Percentiles rank a stretch among this genome's conserved stretches.
Evolutionary conservation across 208 protist genomes (phyloP).

Genomic region (Acanthamoeba culbertsoni): DNA sequence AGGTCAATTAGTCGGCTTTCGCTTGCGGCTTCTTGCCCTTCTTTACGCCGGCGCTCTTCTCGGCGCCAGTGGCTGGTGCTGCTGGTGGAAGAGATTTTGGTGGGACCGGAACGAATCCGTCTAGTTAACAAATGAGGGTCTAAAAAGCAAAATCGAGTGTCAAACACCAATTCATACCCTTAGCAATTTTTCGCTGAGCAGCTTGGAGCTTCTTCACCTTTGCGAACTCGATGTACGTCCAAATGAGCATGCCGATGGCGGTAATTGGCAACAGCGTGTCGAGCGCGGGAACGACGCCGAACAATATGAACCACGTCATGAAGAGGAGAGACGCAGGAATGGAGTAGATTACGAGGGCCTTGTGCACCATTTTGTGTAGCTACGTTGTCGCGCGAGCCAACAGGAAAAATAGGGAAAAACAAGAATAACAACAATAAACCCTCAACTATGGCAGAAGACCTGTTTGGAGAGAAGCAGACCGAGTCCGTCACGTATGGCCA

Average conservation of each 20-base stretch:
- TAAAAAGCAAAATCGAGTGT: background rate
- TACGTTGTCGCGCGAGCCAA: too few relatives aligned
- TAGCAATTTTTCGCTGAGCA: background rate
- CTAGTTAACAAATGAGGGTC: too few relatives aligned
- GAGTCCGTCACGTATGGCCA: constrained; percentile 31
- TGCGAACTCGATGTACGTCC: constrained; percentile 31
- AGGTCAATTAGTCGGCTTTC: background rate
- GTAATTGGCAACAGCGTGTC: constrained; percentile 40
- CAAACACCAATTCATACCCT: background rate
- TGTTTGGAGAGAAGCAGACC: constrained; percentile 53
- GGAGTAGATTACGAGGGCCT: constrained; percentile 30
- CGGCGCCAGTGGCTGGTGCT: background rate
- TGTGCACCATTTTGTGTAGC: background rate
- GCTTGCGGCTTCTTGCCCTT: background rate
- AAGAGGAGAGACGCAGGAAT: background rate
- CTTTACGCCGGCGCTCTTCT: background rate
- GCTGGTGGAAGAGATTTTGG: too few relatives aligned
- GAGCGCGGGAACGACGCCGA: constrained; percentile 10
- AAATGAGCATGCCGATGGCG: constrained; percentile 40
- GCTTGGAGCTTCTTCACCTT: constrained; percentile 19
- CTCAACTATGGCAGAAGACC: background rate
- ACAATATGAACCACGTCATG: constrained; percentile 3
- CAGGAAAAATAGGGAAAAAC: too few relatives aligned
- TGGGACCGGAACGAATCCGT: too few relatives aligned
- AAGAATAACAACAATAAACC: background rate